Conservation (phyloP, 257 asterid genomes). For the Scutellaria minor region DNA sequence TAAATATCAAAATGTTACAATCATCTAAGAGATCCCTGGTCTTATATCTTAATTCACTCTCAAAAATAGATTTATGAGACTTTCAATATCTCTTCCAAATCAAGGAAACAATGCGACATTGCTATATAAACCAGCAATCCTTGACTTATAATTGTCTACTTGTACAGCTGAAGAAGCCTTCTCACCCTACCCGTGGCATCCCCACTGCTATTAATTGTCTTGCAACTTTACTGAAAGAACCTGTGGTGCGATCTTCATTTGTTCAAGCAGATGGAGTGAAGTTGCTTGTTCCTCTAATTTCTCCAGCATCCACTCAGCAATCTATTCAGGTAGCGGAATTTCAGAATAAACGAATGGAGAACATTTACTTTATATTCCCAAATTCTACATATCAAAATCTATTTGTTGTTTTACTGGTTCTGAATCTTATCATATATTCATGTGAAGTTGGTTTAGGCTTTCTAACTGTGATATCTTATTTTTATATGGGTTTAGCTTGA, state of each 20-base stretch:
- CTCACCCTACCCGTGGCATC: slow-evolving; percentile 79
- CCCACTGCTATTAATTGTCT: slow-evolving; percentile 80
- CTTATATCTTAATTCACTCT: slow-evolving; percentile 1
- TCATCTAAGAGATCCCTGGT: slow-evolving; percentile 25
- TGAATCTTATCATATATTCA: slow-evolving; percentile 20
- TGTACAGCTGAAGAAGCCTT: slow-evolving; percentile 81
- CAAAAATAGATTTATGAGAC: slow-evolving; percentile 11
- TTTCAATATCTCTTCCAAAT: slow-evolving; percentile 8
- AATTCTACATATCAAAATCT: slow-evolving; percentile 17
- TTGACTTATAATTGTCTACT: slow-evolving; percentile 27
- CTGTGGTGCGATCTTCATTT: slow-evolving; percentile 76
- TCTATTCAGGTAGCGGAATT: slow-evolving; percentile 72
- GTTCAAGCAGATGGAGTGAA: slow-evolving; percentile 92
- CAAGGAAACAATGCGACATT: slow-evolving; percentile 9
- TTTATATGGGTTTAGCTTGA: slow-evolving; percentile 9
- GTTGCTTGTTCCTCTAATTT: slow-evolving; percentile 78
- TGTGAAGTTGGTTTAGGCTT: slow-evolving; percentile 10
- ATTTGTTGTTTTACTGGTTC: slow-evolving; percentile 20
- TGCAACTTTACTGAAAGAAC: slow-evolving; percentile 84
- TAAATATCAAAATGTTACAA: slow-evolving; percentile 12
- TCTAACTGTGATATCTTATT: slow-evolving; percentile 13
- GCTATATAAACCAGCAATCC: slow-evolving; percentile 8
- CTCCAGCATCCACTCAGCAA: slow-evolving; percentile 95
- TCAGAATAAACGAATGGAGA: slow-evolving; percentile 18
- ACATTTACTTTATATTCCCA: slow-evolving; percentile 16